Base-by-base conservation (phyloP, 495 filamentous ascomycete genomes). In the Platismatia glauca region DNA sequence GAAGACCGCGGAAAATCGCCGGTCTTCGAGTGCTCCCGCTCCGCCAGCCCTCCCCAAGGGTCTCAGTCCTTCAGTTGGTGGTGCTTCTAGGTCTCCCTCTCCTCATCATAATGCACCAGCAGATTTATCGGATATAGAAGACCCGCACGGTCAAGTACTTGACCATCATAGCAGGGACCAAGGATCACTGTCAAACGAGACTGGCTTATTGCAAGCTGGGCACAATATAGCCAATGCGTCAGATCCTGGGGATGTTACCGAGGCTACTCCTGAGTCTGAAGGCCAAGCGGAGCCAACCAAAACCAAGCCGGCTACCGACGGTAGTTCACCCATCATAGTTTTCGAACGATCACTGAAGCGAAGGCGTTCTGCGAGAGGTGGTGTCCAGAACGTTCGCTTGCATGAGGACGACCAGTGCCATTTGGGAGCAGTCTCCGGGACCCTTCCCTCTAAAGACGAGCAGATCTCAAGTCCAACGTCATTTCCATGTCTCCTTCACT, bases 331-430 rank as follows among this genome's bases (percentile, higher is more conserved):
- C 12, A 61, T 71, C 46, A 38, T 72, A 9, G 43, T 72, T 9
- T 71, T 60, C 50, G 71, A 69, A 55, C 61, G 66, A 4, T 27
- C 56, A 31, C 38, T 73, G 12, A 73, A 71, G 64, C 62, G 71
- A 38, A 71, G 60, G 34, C 56, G 46, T 27, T 9, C 18, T 37
- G 39, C 59, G 34, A 57, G 35, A 20, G 15, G 11, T 41, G 39
- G 33, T 57, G 27, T n/a, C 4, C 12, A 55, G 13, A 46, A 33
- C 11, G 33, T 52, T 3, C 37, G 34, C 24, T 20, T 60, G 18
- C 66, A 52, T 35, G 38, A 64, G 31, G 46, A 62, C 13, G 35
- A n/a, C 41, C 37, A 31, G 13, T 27, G 18, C 4, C n/a, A 50
- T 43, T 24, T 33, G 15, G 48, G 43, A 43, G 55, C 27, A 34